phyloP scores from a whole-genome alignment of 2,329 filamentous ascomycete species.

The Rhynchosporium graminicola region DNA sequence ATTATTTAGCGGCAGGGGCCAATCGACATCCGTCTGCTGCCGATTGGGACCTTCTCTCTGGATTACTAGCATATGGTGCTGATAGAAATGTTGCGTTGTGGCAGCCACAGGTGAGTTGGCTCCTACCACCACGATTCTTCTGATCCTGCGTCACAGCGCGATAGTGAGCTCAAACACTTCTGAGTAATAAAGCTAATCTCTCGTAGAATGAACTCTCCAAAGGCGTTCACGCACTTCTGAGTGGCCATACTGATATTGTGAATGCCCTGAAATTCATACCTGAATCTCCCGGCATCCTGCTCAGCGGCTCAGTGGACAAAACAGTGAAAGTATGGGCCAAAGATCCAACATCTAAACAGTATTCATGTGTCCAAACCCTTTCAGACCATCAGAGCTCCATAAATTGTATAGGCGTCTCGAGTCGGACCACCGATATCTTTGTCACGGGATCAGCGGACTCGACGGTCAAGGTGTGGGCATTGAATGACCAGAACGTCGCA shows the following conservation, averaged over 20 bases:
- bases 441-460: constrained; percentile 82
- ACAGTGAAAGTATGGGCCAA: constrained; percentile 73
- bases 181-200: constrained; percentile 11
- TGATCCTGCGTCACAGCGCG: background rate
- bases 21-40: constrained; percentile 88
- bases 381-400: constrained; percentile 69
- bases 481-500: constrained; percentile 49
- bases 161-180: background rate
- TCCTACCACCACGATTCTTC: background rate
- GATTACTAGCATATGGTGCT: constrained; percentile 82
- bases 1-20: constrained; percentile 65
- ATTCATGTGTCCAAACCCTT: constrained; percentile 53
- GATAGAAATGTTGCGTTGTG: constrained; percentile 88
- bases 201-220: constrained; percentile 29
- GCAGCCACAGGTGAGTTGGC: constrained; percentile 68
- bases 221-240: constrained; percentile 68
- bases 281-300: constrained; percentile 57
- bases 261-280: constrained; percentile 81
- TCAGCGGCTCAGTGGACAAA: constrained; percentile 83
- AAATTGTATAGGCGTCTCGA: constrained; percentile 61
- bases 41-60: constrained; percentile 74
- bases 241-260: constrained; percentile 76
- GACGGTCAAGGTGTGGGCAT: constrained; percentile 68
- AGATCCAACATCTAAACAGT: constrained; percentile 37
- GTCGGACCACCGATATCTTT: constrained; percentile 48